Evolutionary conservation across 176 grass and related monocot genomes (phyloP).

Genomic region (Elymus sibiricus): DNA sequence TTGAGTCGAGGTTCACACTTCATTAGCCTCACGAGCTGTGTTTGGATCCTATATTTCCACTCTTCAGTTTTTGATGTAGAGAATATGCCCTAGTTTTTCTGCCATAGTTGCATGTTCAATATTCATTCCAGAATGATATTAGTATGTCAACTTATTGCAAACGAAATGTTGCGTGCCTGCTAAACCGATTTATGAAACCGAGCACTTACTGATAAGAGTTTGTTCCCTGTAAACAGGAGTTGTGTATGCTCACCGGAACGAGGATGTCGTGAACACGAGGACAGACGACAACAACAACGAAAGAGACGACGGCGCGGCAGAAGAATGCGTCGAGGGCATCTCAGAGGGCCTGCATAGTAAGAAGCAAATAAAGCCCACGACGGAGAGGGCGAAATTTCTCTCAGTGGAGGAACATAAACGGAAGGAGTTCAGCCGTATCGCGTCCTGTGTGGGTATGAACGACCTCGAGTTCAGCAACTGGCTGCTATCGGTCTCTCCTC

Average conservation of each 20-base stretch:
- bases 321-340: conserved; percentile 12
- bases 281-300: not conserved
- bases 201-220: conserved; percentile 8
- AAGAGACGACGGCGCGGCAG: not conserved
- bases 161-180: conserved; percentile 1
- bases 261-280: conserved; percentile 71
- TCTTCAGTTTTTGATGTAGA: not conserved
- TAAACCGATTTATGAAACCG: not conserved
- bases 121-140: not conserved
- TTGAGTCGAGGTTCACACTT: not conserved
- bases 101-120: not conserved
- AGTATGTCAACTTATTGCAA: not conserved
- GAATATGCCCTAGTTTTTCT: conserved; percentile 1
- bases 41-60: not conserved
- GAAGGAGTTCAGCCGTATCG: conserved; percentile 66
- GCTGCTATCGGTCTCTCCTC: conserved; percentile 61
- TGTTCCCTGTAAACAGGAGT: conserved; percentile 51
- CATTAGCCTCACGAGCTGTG: conserved; percentile 5
- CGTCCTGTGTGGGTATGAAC: conserved; percentile 63
- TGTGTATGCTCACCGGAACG: conserved; percentile 89
- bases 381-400: conserved; percentile 10
- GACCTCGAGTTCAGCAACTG: conserved; percentile 84
- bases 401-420: conserved; percentile 53
- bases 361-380: conserved; percentile 3
- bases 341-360: conserved; percentile 18